A percentile compares a stretch with the other conserved stretches of the same genome.
Evolutionary conservation across 345 rosid species (phyloP).

Genomic region (Citrus medica): DNA sequence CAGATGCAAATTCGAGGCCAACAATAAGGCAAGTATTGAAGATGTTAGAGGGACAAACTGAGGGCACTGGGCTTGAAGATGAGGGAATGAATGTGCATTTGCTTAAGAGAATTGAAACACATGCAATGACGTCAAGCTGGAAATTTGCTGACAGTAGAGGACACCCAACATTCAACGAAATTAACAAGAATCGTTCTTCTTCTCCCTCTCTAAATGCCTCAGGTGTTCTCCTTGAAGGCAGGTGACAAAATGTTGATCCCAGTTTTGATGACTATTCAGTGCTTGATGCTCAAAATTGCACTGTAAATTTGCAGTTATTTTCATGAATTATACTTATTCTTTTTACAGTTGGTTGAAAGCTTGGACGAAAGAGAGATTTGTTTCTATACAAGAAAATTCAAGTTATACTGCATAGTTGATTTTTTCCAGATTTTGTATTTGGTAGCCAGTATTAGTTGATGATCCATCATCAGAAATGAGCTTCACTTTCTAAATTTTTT

Average conservation of each 20-base stretch:
- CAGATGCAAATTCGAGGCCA: slow-evolving; percentile 36
- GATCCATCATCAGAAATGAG: no score
- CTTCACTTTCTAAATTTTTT: not conserved
- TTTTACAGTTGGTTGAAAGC: not conserved
- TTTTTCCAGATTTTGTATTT: not conserved
- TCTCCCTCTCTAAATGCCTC: slow-evolving; percentile 15
- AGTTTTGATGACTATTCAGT: not conserved
- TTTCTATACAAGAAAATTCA: not conserved
- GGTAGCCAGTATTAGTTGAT: not conserved
- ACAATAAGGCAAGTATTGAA: slow-evolving; percentile 47
- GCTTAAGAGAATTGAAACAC: slow-evolving; percentile 13
- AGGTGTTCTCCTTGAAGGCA: slow-evolving; percentile 18
- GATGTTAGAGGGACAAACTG: slow-evolving; percentile 36
- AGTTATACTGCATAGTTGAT: not conserved
- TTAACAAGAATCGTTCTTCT: slow-evolving; percentile 13
- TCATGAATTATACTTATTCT: not conserved
- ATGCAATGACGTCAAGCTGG: slow-evolving; percentile 6
- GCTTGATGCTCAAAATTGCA: not conserved
- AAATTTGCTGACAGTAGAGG: not conserved
- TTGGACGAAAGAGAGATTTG: not conserved
- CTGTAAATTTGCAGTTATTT: not conserved
- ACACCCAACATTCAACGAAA: slow-evolving; percentile 20
- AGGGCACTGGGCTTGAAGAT: slow-evolving; percentile 16
- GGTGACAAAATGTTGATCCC: slow-evolving; percentile 6
- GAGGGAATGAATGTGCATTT: slow-evolving; percentile 15